Evolutionary conservation across 2,329 filamentous ascomycete species (phyloP), one percentile per base, ranked within the genome.

Genomic region (Calonectria crousiana): DNA sequence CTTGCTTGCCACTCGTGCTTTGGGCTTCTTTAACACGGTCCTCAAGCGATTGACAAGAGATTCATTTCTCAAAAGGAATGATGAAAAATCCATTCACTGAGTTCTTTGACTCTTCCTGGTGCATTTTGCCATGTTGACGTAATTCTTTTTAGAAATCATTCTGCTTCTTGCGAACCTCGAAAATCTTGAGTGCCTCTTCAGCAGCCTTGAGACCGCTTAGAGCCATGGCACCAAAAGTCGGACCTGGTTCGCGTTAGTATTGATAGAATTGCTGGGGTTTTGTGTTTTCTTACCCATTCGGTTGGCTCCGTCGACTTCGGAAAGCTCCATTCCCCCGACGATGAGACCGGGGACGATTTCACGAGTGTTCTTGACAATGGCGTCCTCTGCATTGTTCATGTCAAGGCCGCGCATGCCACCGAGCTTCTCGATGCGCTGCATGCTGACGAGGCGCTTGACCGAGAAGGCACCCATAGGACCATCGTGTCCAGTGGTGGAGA

Each of bases 321-420:
- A 95, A 78, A 98, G 88, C 85, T 98, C 95, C 95, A 98, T 98
- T 49, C 95, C 96, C 68, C 95, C 96, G n/a, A 97, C 94, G 81
- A 98, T 95, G 77, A 98, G 88, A 34, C 96, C 95, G 8, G 95
- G 95, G 18, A 95, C 92, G 74, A 98, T 90, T 88, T 98, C 95
- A 75, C 95, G 92, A 9, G 95, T 98, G 78, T 93, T 90, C 89
- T 97, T 98, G 84, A 98, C 95, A 79, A 98, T 98, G 62, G 95
- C 95, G 81, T 98, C 95, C 85, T 98, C 95, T 56, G 95, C 95
- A 2, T 89, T 88, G 86, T 95, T 95, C 95, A 98, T 98, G 85
- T 98, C 95, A 23, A 98, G 89, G 11, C 95, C 96, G 72, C 95
- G 93, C 95, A 98, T 98, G 78, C 95, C 95, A 72, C 95, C 95